phyloP scores from a whole-genome alignment of 495 filamentous ascomycete genomes.

The Xylaria curta region DNA sequence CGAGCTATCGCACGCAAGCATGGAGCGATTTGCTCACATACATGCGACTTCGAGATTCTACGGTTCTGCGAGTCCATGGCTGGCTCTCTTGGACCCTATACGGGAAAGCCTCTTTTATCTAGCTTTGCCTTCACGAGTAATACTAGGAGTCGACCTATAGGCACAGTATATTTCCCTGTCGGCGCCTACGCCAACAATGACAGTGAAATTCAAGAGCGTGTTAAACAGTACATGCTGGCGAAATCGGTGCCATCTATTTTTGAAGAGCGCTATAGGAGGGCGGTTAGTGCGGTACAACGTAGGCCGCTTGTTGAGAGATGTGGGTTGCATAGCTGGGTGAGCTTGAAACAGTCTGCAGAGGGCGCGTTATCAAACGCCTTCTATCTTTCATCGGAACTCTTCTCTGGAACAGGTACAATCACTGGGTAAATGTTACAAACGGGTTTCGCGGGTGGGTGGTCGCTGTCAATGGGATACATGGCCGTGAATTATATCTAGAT shows the following conservation, averaged over 20 bases:
- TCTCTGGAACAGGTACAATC: not conserved
- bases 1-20: not conserved
- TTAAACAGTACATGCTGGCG: not conserved
- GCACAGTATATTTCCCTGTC: not conserved
- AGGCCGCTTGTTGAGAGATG: not conserved
- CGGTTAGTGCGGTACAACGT: constrained; percentile 9
- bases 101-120: not conserved
- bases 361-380: constrained; percentile 10
- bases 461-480: not conserved
- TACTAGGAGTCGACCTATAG: not conserved
- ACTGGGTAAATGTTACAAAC: not conserved
- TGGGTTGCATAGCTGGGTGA: constrained; percentile 11
- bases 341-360: not conserved
- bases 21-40: not conserved
- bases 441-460: not conserved
- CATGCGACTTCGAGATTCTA: not conserved
- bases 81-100: constrained; percentile 1
- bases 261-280: constrained; percentile 7
- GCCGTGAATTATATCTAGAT: not conserved
- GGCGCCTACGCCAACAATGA: not conserved
- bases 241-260: not conserved
- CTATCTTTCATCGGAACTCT: not conserved
- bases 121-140: not conserved
- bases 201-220: not conserved
- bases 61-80: constrained; percentile 15